Conservation (phyloP, 257 asterid species). For the Cynanchum wilfordii region DNA sequence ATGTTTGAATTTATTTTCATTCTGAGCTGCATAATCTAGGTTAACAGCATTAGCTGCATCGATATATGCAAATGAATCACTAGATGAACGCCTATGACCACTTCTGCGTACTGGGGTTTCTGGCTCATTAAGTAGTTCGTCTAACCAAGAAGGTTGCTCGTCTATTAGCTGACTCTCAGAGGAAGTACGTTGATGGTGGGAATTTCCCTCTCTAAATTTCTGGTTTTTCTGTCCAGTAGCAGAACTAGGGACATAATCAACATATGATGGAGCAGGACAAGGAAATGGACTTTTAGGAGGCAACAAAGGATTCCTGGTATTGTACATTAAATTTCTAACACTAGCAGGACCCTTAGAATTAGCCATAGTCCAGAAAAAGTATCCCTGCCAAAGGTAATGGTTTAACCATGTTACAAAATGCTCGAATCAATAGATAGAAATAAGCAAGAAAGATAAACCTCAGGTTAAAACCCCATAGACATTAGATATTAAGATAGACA, state of each 20-base stretch:
- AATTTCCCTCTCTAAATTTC: conserved; percentile 50
- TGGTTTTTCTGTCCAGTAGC: conserved; percentile 41
- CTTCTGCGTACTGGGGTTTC: conserved; percentile 84
- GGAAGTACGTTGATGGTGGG: conserved; percentile 84
- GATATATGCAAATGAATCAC: conserved; percentile 79
- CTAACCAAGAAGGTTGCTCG: conserved; percentile 92
- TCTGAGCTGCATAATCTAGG: conserved; percentile 19
- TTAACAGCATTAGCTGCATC: conserved; percentile 29
- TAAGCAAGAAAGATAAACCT: not conserved
- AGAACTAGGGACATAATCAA: conserved; percentile 58
- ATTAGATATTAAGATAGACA: not conserved
- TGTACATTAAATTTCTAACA: conserved; percentile 57
- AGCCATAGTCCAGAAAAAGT: conserved; percentile 46
- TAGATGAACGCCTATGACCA: conserved; percentile 94
- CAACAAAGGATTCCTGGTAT: conserved; percentile 61
- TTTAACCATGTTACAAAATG: not conserved
- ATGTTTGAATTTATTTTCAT: conserved; percentile 24
- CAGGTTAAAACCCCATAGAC: not conserved
- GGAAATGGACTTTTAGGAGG: conserved; percentile 97
- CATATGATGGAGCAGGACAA: conserved; percentile 53
- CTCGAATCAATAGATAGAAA: not conserved
- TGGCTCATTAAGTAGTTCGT: conserved; percentile 87
- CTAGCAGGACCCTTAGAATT: conserved; percentile 60
- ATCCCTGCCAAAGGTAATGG: conserved; percentile 30
- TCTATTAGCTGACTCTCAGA: conserved; percentile 73